A percentile compares a stretch with the other conserved stretches of the same genome.
Evolutionary conservation across 805 yeast species (phyloP).

Genomic region (Metschnikowia similis): DNA sequence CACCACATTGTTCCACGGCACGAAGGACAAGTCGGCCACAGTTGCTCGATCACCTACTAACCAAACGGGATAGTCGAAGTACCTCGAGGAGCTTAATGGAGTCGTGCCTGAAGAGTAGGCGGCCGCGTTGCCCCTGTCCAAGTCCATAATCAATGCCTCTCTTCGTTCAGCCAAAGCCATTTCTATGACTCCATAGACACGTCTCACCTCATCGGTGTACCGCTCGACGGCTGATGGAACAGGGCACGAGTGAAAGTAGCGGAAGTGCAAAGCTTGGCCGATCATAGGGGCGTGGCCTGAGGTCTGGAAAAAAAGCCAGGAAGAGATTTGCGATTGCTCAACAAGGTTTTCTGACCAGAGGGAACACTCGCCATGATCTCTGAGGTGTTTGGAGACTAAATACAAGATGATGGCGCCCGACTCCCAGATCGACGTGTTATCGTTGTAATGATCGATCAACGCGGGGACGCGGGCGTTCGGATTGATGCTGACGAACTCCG

Average conservation of each 20-base stretch:
- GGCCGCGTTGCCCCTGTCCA: slow-evolving; percentile 83
- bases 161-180: slow-evolving; percentile 92
- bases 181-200: slow-evolving; percentile 91
- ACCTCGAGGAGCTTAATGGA: slow-evolving; percentile 77
- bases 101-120: slow-evolving; percentile 86
- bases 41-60: slow-evolving; percentile 77
- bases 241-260: slow-evolving; percentile 81
- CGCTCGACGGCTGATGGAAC: slow-evolving; percentile 88
- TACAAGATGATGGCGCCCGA: slow-evolving; percentile 88
- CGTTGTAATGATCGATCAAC: slow-evolving; percentile 79
- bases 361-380: slow-evolving; percentile 63
- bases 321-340: slow-evolving; percentile 78
- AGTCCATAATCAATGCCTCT: slow-evolving; percentile 84
- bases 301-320: slow-evolving; percentile 93
- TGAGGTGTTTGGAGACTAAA: slow-evolving; percentile 62
- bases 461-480: slow-evolving; percentile 97
- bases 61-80: slow-evolving; percentile 94
- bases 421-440: slow-evolving; percentile 86
- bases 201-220: slow-evolving; percentile 85
- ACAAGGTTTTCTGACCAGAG: slow-evolving; percentile 75
- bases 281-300: slow-evolving; percentile 99
- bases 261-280: slow-evolving; percentile 93
- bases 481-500: slow-evolving; percentile 88
- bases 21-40: slow-evolving; percentile 87
- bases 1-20: slow-evolving; percentile 96